Base-by-base conservation (phyloP, 2,329 filamentous ascomycete species). In the Coniella lustricola region DNA sequence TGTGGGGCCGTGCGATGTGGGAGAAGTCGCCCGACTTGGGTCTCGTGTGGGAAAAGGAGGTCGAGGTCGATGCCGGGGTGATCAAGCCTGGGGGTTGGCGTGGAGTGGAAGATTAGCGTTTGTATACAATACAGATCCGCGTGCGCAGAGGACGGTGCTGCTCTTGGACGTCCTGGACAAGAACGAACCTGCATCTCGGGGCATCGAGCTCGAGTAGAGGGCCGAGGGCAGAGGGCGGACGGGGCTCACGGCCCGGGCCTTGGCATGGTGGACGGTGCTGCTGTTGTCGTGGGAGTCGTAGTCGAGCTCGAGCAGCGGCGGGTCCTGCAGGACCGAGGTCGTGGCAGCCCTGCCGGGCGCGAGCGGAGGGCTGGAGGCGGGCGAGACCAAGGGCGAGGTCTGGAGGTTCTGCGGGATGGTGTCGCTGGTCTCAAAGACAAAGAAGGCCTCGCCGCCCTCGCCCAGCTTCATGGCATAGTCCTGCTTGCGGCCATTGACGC, bases 401-500 rank as follows among this genome's bases (percentile, higher is more conserved):
- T 97, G 93, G 62, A 97, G 72, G 49, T 86, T 88, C 64, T 87
- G 85, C n/a, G 93, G 93, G 51, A 98, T 93, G 60, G 82, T 85
- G 57, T 91, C 88, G 46, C 84, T 85, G 8, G 93, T 98, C 70
- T 97, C 90, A 62, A 98, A 97, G 55, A 98, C 90, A 67, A 98
- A 98, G 71, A 98, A 98, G 21, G 93, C 93, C 71, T 98, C 93
- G 56, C 93, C 93, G 45, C 89, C 93, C 64, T 98, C 93, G 38
- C 93, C 93, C 17, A 98, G 77, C 71, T 98, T 98, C 93, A 98
- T 98, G 40, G 93, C 83, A 72, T 95, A 96, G 57, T 93, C 77
- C 65, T 95, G 90, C 68, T 93, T 94, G 53, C 79, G 71, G 61
- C 87, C 86, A 74, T 98, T 98, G 76, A 98, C 90, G 59, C 79